Conservation (phyloP, 768 basidiomycete genomes). For the Rhizopogon vulgaris region DNA sequence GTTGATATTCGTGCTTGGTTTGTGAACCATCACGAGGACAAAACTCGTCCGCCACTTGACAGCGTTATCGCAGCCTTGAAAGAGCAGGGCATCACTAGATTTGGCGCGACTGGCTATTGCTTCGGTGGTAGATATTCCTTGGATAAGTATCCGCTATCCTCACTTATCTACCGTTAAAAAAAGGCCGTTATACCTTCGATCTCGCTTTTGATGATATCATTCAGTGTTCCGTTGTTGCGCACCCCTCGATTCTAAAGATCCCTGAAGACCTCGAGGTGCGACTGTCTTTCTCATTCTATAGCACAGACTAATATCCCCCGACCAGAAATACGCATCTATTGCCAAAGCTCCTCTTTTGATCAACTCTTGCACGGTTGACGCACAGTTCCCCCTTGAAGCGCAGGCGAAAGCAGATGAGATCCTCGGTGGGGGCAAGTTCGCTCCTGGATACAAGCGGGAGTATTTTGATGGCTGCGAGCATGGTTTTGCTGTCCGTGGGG, state of each 20-base stretch:
- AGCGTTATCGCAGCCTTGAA: conserved; percentile 31
- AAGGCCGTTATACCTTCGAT: conserved; percentile 36
- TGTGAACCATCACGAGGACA: conserved; percentile 24
- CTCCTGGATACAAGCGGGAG: conserved; percentile 40
- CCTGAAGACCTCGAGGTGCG: conserved; percentile 33
- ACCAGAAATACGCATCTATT: no score
- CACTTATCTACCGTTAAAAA: conserved; percentile 9
- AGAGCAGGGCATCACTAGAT: conserved; percentile 29
- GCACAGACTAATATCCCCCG: background rate
- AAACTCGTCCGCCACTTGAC: conserved; percentile 31
- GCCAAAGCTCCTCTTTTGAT: conserved; percentile 34
- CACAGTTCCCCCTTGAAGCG: conserved; percentile 25
- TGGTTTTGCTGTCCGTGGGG: conserved; percentile 49
- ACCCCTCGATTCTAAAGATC: conserved; percentile 39
- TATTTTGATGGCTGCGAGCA: conserved; percentile 45
- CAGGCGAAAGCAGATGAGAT: conserved; percentile 32
- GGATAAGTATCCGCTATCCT: background rate
- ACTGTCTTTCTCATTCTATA: background rate
- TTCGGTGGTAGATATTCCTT: conserved; percentile 25
- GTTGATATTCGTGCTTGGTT: conserved; percentile 31
- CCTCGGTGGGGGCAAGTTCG: conserved; percentile 31
- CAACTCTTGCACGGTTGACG: conserved; percentile 33
- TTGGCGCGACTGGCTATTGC: conserved; percentile 39
- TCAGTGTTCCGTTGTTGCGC: conserved; percentile 35
- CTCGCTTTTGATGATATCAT: conserved; percentile 37